Base-by-base conservation (phyloP, 192 early-diverging fungal species). In the Coemansia sp. region DNA sequence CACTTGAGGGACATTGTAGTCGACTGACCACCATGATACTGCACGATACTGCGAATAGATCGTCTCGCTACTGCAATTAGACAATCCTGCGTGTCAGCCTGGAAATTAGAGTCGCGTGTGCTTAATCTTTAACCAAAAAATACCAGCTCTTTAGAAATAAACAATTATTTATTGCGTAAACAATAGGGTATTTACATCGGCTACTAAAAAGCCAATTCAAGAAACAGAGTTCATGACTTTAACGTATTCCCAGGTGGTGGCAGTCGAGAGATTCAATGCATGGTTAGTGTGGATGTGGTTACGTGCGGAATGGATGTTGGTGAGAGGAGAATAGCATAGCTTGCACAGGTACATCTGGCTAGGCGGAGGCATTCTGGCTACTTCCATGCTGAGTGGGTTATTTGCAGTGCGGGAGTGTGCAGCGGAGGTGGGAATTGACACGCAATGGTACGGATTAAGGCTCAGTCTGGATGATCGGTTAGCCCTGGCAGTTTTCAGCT, bases 301-400 rank as follows among this genome's bases (percentile, higher is more conserved):
- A 31, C 74, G 67, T 10, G 74, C 74, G n/a, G 68, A 77, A 42
- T 77, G 74, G 37, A 77, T 77, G 62, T 77, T 77, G 55, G 66
- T 71, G 57, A 60, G 59, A 32, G 56, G 54, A 15, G 67, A 32
- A 28, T 67, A 77, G 74, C 74, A 77, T 49, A 77, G 30, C 32
- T 77, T 77, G 68, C 74, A 77, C 53, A 77, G 68, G 57, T 77
- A 77, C 16, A 62, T 37, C 60, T 71, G 59, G 52, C 56, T 77
- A 0, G 74, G 74, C 10, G 74, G 74, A 11, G 68, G 74, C 74
- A 77, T 77, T 21, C 51, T 47, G 41, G 34, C 30, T 32, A 63
- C 39, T 39, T 63, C 46, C 61, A 63, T 63, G 28, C 34, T n/a
- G 39, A 34, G 7, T 34, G 32, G 1, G 2, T 34, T 34, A 7